Evolutionary conservation across 805 yeast species (phyloP).

Genomic region (Scheffersomyces spartinae): DNA sequence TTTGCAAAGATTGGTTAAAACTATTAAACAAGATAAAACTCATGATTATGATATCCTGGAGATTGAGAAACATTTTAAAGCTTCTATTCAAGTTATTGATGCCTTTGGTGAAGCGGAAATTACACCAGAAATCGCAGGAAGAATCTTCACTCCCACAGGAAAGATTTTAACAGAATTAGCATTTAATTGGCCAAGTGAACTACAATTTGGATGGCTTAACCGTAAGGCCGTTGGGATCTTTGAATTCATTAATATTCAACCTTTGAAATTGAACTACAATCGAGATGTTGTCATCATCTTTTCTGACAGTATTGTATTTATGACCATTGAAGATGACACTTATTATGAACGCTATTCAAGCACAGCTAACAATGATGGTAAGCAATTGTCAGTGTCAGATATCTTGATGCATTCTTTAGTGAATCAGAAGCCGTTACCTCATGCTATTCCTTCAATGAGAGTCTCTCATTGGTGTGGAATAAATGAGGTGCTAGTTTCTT

Average conservation of each 20-base stretch:
- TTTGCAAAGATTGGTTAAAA: conserved; percentile 44
- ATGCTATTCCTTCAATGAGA: conserved; percentile 51
- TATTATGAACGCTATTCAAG: conserved; percentile 15
- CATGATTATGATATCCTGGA: conserved; percentile 14
- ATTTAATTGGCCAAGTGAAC: conserved; percentile 73
- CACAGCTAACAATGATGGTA: conserved; percentile 5
- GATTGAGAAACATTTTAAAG: conserved; percentile 33
- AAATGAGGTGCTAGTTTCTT: conserved; percentile 39
- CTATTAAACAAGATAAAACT: conserved; percentile 13
- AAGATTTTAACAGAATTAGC: conserved; percentile 79
- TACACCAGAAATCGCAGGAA: conserved; percentile 36
- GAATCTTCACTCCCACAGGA: conserved; percentile 87
- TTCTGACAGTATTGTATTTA: conserved; percentile 65
- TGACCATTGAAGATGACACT: conserved; percentile 38
- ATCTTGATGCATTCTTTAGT: conserved; percentile 81
- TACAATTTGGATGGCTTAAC: conserved; percentile 82
- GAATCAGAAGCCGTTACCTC: conserved; percentile 66
- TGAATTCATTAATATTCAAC: conserved; percentile 23
- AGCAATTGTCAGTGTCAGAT: conserved; percentile 60
- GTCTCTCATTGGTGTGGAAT: conserved; percentile 63
- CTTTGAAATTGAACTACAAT: conserved; percentile 5
- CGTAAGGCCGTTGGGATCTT: conserved; percentile 75
- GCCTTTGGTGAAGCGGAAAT: conserved; percentile 60
- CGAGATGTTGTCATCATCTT: conserved; percentile 59
- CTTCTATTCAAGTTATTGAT: conserved; percentile 57